A percentile compares a stretch with the other conserved stretches of the same genome.
Evolutionary conservation across 2,329 filamentous ascomycete species (phyloP).

Genomic region (Diplodia mutila): DNA sequence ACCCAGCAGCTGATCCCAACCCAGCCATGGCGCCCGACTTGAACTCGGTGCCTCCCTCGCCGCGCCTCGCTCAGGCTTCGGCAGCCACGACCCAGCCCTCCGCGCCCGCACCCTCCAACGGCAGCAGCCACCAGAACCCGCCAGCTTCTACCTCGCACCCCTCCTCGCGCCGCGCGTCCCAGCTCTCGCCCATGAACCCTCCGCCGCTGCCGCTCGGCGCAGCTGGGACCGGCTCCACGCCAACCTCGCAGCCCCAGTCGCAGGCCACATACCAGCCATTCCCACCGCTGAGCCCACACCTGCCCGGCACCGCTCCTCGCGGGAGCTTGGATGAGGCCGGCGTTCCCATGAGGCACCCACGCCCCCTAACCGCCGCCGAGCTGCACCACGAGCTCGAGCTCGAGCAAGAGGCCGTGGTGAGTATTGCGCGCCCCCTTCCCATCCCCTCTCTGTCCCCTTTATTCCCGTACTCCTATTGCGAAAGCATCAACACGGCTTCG

Average conservation of each 20-base stretch:
- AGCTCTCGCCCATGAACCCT: constrained; percentile 52
- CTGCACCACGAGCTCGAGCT: constrained; percentile 89
- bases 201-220: constrained; percentile 46
- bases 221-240: not conserved
- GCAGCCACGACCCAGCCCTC: constrained; percentile 30
- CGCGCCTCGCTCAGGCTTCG: constrained; percentile 37
- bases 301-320: constrained; percentile 31
- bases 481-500: not conserved
- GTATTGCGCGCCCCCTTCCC: constrained; percentile 35
- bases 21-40: constrained; percentile 54
- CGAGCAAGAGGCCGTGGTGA: constrained; percentile 90
- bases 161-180: constrained; percentile 51
- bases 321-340: constrained; percentile 50
- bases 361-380: constrained; percentile 85
- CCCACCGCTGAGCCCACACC: constrained; percentile 42
- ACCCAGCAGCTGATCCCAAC: not conserved
- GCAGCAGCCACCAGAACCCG: constrained; percentile 38
- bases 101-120: constrained; percentile 33
- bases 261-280: constrained; percentile 40
- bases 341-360: constrained; percentile 77
- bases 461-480: not conserved
- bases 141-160: constrained; percentile 41
- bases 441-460: not conserved
- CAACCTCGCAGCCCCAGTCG: constrained; percentile 27
- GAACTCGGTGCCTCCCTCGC: constrained; percentile 49